Evolutionary conservation across 257 asterid genomes (phyloP).

Genomic region (Solanum verrucosum): DNA sequence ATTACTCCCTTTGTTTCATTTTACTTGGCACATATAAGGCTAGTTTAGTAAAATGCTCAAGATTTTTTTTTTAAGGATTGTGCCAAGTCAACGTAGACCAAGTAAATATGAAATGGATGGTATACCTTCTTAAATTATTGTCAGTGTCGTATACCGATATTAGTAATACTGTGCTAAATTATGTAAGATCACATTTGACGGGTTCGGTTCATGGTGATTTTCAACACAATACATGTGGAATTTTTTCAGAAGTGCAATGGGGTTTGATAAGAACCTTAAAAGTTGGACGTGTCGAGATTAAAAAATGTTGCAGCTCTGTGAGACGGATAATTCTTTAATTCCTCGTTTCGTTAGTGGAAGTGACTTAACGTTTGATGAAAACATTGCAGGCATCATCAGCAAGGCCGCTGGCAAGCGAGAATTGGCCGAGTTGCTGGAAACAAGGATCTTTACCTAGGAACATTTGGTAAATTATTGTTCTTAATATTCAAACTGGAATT

Average conservation of each 20-base stretch:
- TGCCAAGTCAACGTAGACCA: not conserved
- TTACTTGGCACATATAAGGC: not conserved
- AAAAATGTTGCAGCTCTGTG: not conserved
- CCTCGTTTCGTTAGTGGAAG: not conserved
- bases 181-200: not conserved
- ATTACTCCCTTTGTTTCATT: not conserved
- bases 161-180: not conserved
- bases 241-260: not conserved
- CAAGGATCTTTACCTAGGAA: slow-evolving; percentile 88
- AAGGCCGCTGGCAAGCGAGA: slow-evolving; percentile 99
- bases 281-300: not conserved
- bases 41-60: not conserved
- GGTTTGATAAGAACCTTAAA: not conserved
- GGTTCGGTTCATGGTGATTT: not conserved
- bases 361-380: not conserved
- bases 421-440: slow-evolving; percentile 97
- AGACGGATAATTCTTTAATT: not conserved
- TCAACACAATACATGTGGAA: not conserved
- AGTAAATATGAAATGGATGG: not conserved
- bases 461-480: slow-evolving; percentile 46
- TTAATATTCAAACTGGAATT: not conserved
- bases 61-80: not conserved
- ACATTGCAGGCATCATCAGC: slow-evolving; percentile 85
- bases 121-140: not conserved
- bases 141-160: not conserved